Percentiles rank a stretch among this genome's conserved stretches.
phyloP scores from a whole-genome alignment of 1,139 yeast genomes.

The Martiniozyma asiatica region DNA sequence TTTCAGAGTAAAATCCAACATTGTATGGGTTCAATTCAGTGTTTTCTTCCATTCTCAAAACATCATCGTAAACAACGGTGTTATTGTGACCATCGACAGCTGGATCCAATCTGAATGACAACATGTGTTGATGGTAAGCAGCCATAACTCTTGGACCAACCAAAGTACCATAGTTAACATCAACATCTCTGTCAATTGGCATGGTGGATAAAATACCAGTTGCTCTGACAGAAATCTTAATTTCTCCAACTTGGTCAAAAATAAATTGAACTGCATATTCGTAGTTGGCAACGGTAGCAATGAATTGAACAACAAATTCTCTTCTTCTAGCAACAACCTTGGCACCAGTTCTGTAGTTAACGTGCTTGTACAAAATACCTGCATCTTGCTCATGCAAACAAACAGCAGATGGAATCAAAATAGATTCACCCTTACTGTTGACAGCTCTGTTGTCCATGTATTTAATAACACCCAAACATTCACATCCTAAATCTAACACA shows the following conservation, averaged over 20 bases:
- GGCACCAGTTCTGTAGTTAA: slow-evolving; percentile 65
- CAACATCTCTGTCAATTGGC: slow-evolving; percentile 70
- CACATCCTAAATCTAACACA: slow-evolving; percentile 69
- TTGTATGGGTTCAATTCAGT: slow-evolving; percentile 55
- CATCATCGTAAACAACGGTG: slow-evolving; percentile 67
- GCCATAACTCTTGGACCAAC: slow-evolving; percentile 85
- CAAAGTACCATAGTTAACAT: slow-evolving; percentile 64
- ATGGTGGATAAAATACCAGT: slow-evolving; percentile 78
- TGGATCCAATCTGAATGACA: slow-evolving; percentile 78
- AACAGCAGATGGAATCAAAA: slow-evolving; percentile 56
- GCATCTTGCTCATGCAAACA: slow-evolving; percentile 89
- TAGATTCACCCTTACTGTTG: slow-evolving; percentile 54
- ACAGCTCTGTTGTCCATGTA: slow-evolving; percentile 60
- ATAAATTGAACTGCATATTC: slow-evolving; percentile 72
- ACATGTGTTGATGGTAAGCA: slow-evolving; percentile 79
- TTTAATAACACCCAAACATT: slow-evolving; percentile 78
- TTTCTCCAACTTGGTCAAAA: slow-evolving; percentile 74
- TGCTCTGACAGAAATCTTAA: slow-evolving; percentile 76
- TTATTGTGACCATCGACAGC: slow-evolving; percentile 79
- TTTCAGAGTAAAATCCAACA: slow-evolving; percentile 60
- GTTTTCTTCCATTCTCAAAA: slow-evolving; percentile 49
- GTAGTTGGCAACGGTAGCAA: slow-evolving; percentile 85
- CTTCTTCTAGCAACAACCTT: slow-evolving; percentile 79
- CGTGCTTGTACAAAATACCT: slow-evolving; percentile 73
- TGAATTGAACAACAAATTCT: slow-evolving; percentile 74